A percentile compares a stretch with the other conserved stretches of the same genome.
These are phyloP conservation scores for Sisymbrium altissimum DNA, from an alignment of 345 rosid species.

Conservation along the genomic window DNA sequence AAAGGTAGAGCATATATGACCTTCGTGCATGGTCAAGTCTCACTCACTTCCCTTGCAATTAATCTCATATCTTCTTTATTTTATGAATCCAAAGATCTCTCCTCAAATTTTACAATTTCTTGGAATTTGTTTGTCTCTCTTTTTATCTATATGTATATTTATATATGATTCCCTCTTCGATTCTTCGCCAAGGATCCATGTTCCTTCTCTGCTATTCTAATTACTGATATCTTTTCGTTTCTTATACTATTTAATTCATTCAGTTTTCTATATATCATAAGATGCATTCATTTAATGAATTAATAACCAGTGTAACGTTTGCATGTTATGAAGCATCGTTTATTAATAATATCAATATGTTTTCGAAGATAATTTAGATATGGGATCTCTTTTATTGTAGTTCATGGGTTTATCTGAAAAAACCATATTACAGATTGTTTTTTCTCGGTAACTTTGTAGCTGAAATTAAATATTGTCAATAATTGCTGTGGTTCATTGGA, in stretches of 20 bases:
- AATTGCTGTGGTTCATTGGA: background rate
- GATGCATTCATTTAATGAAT: background rate
- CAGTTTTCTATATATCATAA: background rate
- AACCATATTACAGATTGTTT: too few relatives aligned
- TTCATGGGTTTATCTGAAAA: background rate
- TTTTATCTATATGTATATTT: conserved; percentile 4
- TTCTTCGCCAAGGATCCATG: conserved; percentile 24
- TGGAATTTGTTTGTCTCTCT: conserved; percentile 34
- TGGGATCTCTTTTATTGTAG: background rate
- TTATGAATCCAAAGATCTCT: conserved; percentile 23
- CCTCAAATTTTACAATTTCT: conserved; percentile 35
- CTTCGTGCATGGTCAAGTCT: conserved; percentile 26
- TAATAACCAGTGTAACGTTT: background rate
- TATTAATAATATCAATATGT: background rate
- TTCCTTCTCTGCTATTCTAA: conserved; percentile 23
- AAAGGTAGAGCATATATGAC: conserved; percentile 16
- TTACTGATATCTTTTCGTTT: background rate
- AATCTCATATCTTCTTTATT: background rate
- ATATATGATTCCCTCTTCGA: conserved; percentile 9
- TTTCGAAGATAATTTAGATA: background rate
- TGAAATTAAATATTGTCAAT: background rate
- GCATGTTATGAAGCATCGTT: background rate
- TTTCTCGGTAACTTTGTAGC: background rate
- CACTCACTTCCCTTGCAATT: background rate
- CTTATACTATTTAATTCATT: background rate